Percentiles rank a stretch among this genome's conserved stretches.
Conservation (phyloP, 2,329 filamentous ascomycete species). For the Penicillium sp. region DNA sequence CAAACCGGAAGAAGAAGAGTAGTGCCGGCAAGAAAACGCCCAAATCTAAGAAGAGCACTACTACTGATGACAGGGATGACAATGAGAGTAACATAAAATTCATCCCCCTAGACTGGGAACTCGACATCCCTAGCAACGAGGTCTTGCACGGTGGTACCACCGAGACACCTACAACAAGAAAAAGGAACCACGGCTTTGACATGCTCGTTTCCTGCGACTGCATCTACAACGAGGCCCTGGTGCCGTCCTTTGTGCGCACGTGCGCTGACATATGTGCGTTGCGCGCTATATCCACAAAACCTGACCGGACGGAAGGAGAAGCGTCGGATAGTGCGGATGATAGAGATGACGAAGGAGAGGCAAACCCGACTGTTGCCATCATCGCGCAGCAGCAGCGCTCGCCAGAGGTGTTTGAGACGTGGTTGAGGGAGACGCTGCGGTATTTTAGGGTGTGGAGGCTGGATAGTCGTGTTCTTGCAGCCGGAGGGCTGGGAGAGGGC, state of each 20-base stretch:
- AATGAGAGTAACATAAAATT: slow-evolving; percentile 48
- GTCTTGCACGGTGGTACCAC: not conserved
- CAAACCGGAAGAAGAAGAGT: slow-evolving; percentile 5
- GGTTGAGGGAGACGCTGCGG: slow-evolving; percentile 65
- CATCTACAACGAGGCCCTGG: slow-evolving; percentile 86
- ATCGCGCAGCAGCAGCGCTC: slow-evolving; percentile 87
- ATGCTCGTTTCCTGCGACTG: slow-evolving; percentile 83
- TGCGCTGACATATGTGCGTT: slow-evolving; percentile 71
- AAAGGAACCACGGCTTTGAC: slow-evolving; percentile 54
- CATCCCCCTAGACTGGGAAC: slow-evolving; percentile 77
- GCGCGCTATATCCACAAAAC: slow-evolving; percentile 27
- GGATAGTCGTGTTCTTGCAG: slow-evolving; percentile 62
- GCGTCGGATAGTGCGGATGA: slow-evolving; percentile 8
- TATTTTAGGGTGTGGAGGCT: slow-evolving; percentile 70
- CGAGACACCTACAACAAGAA: not conserved
- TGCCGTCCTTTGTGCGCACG: slow-evolving; percentile 76
- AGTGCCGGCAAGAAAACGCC: not conserved
- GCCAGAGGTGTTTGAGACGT: slow-evolving; percentile 77
- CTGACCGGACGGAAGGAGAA: not conserved
- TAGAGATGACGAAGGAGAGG: slow-evolving; percentile 8
- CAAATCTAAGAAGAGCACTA: not conserved
- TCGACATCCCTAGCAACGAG: slow-evolving; percentile 30
- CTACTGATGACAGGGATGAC: not conserved
- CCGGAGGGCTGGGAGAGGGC: slow-evolving; percentile 52
- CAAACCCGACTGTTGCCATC: slow-evolving; percentile 64